Evolutionary conservation across 768 basidiomycete genomes (phyloP).

Genomic region (Harrya chromipes): DNA sequence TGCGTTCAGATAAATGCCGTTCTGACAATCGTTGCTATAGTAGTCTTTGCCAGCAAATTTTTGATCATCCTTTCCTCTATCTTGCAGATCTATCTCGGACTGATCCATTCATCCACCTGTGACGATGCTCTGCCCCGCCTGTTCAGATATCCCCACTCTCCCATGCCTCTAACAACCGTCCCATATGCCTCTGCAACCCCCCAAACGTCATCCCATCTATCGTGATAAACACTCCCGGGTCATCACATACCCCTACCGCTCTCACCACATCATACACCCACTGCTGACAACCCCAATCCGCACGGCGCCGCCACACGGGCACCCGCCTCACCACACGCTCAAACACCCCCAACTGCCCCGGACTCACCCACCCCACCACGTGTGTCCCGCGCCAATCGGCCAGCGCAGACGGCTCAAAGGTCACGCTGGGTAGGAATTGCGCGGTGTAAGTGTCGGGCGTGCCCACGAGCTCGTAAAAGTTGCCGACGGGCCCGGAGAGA

Average conservation of each 20-base stretch:
- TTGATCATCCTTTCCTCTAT: no score
- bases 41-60: not conserved
- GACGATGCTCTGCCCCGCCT: not conserved
- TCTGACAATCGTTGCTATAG: constrained; percentile 20
- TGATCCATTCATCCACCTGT: no score
- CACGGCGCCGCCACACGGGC: constrained; percentile 15
- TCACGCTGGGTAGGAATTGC: constrained; percentile 4
- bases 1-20: no score
- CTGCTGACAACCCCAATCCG: constrained; percentile 26
- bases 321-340: constrained; percentile 15
- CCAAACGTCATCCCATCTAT: constrained; percentile 12
- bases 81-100: no score
- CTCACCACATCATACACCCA: constrained; percentile 26
- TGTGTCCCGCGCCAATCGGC: constrained; percentile 26
- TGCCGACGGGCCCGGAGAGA: constrained; percentile 8
- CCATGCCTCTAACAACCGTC: constrained; percentile 28
- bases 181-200: constrained; percentile 25
- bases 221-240: constrained; percentile 7
- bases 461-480: constrained; percentile 29
- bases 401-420: constrained; percentile 9
- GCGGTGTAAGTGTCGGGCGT: constrained; percentile 25
- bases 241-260: not conserved
- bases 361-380: constrained; percentile 21
- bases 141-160: constrained; percentile 26
- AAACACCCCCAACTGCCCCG: constrained; percentile 11